Evolutionary conservation across 139 green algal genomes (phyloP).

Genomic region (Pleodorina starrii): DNA sequence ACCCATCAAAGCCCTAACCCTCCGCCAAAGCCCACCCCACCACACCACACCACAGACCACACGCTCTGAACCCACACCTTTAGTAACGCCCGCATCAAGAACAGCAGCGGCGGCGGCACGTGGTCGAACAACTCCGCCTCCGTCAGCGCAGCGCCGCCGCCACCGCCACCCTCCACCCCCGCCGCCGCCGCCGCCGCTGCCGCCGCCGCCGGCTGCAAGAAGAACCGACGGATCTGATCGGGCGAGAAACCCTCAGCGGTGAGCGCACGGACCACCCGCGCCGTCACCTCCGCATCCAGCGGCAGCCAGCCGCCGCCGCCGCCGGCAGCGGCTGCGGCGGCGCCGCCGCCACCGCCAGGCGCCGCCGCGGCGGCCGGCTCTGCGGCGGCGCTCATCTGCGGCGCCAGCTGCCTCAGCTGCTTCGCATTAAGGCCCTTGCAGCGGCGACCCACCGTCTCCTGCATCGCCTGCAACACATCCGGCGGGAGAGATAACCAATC

Average conservation of each 20-base stretch:
- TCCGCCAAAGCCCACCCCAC: background rate
- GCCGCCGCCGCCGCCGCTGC: background rate
- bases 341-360: no score
- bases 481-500: background rate
- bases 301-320: slow-evolving; percentile 10
- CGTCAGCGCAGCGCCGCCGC: background rate
- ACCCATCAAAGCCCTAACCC: background rate
- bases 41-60: no score
- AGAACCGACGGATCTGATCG: slow-evolving; percentile 11
- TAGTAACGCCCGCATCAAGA: slow-evolving; percentile 9
- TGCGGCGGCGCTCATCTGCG: background rate
- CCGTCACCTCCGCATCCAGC: slow-evolving; percentile 11
- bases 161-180: background rate
- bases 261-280: background rate
- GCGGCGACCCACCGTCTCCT: background rate
- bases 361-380: background rate
- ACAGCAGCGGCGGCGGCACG: slow-evolving; percentile 17
- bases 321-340: no score
- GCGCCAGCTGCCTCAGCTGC: slow-evolving; percentile 15
- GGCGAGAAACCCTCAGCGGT: slow-evolving; percentile 16
- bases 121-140: slow-evolving; percentile 25
- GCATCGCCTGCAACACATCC: slow-evolving; percentile 12
- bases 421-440: slow-evolving; percentile 37
- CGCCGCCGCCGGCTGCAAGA: background rate
- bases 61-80: background rate